Evolutionary conservation across 163 green algal species (phyloP).

Genomic region (Scenedesmus sp.): DNA sequence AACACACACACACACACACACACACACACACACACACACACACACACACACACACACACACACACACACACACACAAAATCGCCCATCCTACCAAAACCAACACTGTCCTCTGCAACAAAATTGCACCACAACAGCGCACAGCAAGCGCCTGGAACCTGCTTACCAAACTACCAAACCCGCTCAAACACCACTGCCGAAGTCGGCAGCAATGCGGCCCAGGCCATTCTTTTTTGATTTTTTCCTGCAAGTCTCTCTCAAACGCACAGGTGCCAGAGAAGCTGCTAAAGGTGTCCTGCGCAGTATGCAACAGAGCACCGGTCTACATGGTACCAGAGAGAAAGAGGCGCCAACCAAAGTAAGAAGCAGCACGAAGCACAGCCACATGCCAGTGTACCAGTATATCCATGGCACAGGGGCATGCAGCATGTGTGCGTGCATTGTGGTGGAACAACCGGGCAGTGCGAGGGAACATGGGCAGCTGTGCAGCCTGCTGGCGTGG

Average conservation of each 20-base stretch:
- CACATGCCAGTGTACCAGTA: not conserved
- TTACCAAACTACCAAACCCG: not conserved
- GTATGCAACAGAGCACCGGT: not conserved
- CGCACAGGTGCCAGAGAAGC: not conserved
- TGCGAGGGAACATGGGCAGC: not conserved
- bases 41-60: slow-evolving; percentile 18
- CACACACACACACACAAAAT: slow-evolving; percentile 9
- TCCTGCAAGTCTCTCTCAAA: not conserved
- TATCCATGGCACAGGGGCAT: not conserved
- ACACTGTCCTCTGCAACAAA: not conserved
- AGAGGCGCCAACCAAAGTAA: not conserved
- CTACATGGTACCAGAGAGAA: not conserved
- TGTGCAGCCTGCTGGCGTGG: not conserved
- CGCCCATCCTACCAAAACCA: not conserved
- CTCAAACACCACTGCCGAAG: not conserved
- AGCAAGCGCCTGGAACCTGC: not conserved
- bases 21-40: slow-evolving; percentile 25
- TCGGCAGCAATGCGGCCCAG: not conserved
- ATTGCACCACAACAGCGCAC: not conserved
- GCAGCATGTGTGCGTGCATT: not conserved
- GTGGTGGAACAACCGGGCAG: not conserved
- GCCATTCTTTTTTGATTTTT: not conserved
- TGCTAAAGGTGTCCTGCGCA: not conserved
- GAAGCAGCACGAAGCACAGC: not conserved
- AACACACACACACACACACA: slow-evolving; percentile 20